Evolutionary conservation across 352 stramenopile species (phyloP).

Genomic region (Phytophthora citrophthora): DNA sequence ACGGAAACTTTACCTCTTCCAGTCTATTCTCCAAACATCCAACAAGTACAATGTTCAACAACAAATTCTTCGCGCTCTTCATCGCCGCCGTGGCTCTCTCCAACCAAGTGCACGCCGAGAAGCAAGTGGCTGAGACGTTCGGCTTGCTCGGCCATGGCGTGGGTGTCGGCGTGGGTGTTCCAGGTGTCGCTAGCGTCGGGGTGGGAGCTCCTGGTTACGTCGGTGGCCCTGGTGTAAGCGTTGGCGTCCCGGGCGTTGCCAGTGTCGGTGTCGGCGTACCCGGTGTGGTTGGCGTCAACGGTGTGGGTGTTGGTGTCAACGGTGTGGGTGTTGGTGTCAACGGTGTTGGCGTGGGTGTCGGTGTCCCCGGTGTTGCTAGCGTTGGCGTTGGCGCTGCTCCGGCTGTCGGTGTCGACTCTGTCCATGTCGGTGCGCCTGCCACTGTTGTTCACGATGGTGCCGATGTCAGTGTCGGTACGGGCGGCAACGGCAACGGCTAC

Average conservation of each 20-base stretch:
- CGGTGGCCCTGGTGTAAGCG: neutral
- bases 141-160: neutral
- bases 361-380: slow-evolving; percentile 1
- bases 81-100: slow-evolving; percentile 1
- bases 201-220: neutral
- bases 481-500: slow-evolving; percentile 2
- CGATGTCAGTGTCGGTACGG: slow-evolving; percentile 1
- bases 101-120: neutral
- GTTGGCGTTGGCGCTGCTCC: neutral
- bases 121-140: slow-evolving; percentile 5
- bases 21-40: neutral
- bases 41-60: slow-evolving; percentile 2
- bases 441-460: slow-evolving; percentile 9
- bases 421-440: neutral
- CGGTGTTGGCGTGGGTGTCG: neutral
- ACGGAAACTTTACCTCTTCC: neutral
- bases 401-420: neutral
- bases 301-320: neutral
- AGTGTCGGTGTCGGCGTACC: neutral
- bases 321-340: neutral
- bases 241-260: neutral
- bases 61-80: neutral
- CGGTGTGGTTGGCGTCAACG: slow-evolving; percentile 1
- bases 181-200: neutral
- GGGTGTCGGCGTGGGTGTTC: neutral